phyloP scores from a whole-genome alignment of 257 asterid species.

The Fraxinus excelsior region DNA sequence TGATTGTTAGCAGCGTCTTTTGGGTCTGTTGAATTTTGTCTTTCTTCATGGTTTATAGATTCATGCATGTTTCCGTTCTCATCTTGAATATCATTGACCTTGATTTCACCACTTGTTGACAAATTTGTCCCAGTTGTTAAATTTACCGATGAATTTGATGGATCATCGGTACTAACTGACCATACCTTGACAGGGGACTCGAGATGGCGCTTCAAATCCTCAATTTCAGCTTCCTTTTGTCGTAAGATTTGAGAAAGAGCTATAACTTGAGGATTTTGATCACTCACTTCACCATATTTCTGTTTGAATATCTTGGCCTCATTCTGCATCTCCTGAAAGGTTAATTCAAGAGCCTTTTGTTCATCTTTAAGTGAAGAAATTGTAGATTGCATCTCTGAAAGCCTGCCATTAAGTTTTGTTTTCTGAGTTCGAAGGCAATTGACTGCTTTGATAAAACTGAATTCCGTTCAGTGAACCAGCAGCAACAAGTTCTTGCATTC shows the following conservation, averaged over 20 bases:
- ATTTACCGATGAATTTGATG: slow-evolving; percentile 25
- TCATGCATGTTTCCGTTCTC: not conserved
- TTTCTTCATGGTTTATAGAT: slow-evolving; percentile 11
- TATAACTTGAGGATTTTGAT: slow-evolving; percentile 33
- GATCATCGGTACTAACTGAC: slow-evolving; percentile 36
- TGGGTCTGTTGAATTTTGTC: slow-evolving; percentile 1
- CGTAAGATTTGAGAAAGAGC: slow-evolving; percentile 34
- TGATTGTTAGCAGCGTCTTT: not conserved
- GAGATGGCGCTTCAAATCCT: slow-evolving; percentile 36
- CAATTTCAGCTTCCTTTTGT: slow-evolving; percentile 45
- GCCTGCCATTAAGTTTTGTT: slow-evolving; percentile 38
- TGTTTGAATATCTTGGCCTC: slow-evolving; percentile 47
- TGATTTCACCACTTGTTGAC: not conserved
- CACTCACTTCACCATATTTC: slow-evolving; percentile 11
- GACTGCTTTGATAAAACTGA: too few relatives aligned
- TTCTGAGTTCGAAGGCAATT: slow-evolving; percentile 55
- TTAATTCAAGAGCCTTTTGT: slow-evolving; percentile 40
- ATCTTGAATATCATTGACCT: not conserved
- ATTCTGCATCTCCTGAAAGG: slow-evolving; percentile 54
- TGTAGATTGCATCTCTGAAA: slow-evolving; percentile 62
- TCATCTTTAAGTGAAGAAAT: slow-evolving; percentile 67
- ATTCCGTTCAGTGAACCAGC: too few relatives aligned
- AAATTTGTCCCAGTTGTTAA: slow-evolving; percentile 11
- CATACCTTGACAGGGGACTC: slow-evolving; percentile 33
- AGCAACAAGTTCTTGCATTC: too few relatives aligned